Evolutionary conservation across 2,329 filamentous ascomycete genomes (phyloP).

Genomic region (Tolypocladium endophyticum): DNA sequence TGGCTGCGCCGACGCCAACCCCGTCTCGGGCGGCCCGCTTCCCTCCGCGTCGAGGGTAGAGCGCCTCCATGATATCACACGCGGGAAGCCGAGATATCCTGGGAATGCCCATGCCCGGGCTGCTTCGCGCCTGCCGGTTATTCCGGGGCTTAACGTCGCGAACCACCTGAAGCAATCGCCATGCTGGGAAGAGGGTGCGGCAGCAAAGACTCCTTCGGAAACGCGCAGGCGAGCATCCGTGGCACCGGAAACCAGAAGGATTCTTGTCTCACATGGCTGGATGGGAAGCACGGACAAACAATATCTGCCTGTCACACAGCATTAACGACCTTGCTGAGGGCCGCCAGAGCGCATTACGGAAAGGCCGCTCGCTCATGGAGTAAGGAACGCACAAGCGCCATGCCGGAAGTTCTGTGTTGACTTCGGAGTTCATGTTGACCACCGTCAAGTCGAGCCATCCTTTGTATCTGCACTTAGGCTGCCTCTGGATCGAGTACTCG

Average conservation of each 20-base stretch:
- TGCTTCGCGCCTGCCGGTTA: neutral
- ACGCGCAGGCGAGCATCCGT: neutral
- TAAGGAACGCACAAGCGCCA: neutral
- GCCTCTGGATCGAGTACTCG: neutral
- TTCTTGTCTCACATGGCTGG: neutral
- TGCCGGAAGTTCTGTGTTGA: neutral
- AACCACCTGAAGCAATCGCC: neutral
- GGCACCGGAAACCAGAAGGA: neutral
- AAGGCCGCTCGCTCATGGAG: neutral
- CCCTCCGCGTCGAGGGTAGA: neutral
- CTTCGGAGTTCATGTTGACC: neutral
- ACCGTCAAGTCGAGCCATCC: neutral
- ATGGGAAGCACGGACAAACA: neutral
- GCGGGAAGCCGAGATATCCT: neutral
- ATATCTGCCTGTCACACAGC: neutral
- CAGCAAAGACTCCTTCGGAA: neutral
- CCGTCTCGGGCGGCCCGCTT: neutral
- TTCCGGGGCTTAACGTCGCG: neutral
- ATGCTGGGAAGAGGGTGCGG: neutral
- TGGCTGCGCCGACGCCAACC: neutral
- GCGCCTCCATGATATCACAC: too few relatives aligned
- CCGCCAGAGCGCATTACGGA: neutral
- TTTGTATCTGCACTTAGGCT: neutral
- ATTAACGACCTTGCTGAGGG: neutral
- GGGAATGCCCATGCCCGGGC: neutral